Base-by-base conservation (phyloP, 768 basidiomycete genomes). In the Boletus pseudopeckii region DNA sequence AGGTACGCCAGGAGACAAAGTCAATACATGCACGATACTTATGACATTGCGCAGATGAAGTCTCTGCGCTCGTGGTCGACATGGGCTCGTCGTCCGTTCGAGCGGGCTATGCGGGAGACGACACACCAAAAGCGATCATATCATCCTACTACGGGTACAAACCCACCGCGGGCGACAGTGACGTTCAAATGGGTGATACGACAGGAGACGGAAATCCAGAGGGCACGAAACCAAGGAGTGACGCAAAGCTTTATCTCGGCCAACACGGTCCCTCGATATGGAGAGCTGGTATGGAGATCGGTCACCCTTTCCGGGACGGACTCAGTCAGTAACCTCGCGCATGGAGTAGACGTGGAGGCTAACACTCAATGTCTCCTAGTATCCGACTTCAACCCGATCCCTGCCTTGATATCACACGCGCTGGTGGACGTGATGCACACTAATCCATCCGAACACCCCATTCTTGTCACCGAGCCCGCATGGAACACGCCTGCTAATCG, bases 101-200 rank as follows among this genome's bases (percentile, higher is more conserved):
- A 67, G 92, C 93, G 11, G 97, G 97, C 49, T 97, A 98, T 71
- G 96, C 97, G 11, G 97, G 97, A 43, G 96, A 98, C 72, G 97
- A 98, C 65, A 83, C 89, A 11, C 97, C 97, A 17, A 92, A 92
- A 72, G 88, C 90, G 17, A 85, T 98, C 56, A 83, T 96, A 58
- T 90, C 97, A 8, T 90, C 94, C 4, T 79, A 83, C 41, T 98
- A 92, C 71, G 95, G 95, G 32, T 94, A 85, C 69, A 80, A 80
- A 39, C 74, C 72, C 53, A 70, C 71, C 40, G 59, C 71, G 7
- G 62, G 64, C 7, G 71, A 71, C 43, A 50, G 26, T 26, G 71
- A 70, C 51, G 52, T 69, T 33, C 69, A 40, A 76, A 83, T 55
- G 73, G 66, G 64, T 50, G 81, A 77, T 53, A 74, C 72, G 39